These are phyloP conservation scores for Trichoderma citrinoviride DNA, from an alignment of 2,329 filamentous ascomycete species.

Conservation along the genomic window DNA sequence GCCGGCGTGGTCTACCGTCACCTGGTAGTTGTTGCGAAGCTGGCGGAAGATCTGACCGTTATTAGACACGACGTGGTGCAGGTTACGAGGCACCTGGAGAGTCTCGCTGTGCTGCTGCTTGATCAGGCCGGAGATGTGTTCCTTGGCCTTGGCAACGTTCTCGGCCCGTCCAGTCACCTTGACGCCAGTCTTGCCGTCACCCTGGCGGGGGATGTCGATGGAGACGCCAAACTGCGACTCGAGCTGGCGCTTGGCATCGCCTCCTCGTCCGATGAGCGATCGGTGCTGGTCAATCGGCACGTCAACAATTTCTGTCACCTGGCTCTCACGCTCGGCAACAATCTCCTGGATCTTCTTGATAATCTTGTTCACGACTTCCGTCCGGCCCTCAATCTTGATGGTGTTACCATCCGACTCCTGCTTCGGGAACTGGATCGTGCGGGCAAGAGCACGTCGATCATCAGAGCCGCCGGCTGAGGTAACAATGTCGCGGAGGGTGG, in stretches of 20 bases:
- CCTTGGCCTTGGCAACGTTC: conserved; percentile 81
- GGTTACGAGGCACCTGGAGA: conserved; percentile 73
- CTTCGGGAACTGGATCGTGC: conserved; percentile 92
- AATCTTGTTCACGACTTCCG: conserved; percentile 84
- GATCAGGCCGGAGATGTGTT: conserved; percentile 73
- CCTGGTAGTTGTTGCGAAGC: conserved; percentile 78
- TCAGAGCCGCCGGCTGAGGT: conserved; percentile 84
- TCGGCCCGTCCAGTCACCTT: conserved; percentile 78
- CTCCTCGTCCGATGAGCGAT: conserved; percentile 85
- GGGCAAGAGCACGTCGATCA: conserved; percentile 77
- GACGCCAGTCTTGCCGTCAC: conserved; percentile 76
- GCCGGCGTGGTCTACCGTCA: conserved; percentile 88
- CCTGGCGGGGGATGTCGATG: conserved; percentile 89
- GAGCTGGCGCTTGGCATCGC: conserved; percentile 79
- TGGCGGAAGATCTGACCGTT: conserved; percentile 92
- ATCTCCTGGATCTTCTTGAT: conserved; percentile 76
- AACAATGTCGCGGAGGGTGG: conserved; percentile 83
- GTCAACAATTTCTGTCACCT: conserved; percentile 74
- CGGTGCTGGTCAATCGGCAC: conserved; percentile 89
- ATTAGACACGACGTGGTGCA: conserved; percentile 83
- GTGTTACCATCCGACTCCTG: conserved; percentile 76
- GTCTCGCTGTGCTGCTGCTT: conserved; percentile 89
- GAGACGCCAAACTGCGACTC: conserved; percentile 84
- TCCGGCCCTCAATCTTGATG: conserved; percentile 85
- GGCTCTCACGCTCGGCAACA: conserved; percentile 78